A percentile compares a stretch with the other conserved stretches of the same genome.
Conservation (phyloP, 192 early-diverging fungal genomes). For the Coemansia brasiliensis region DNA sequence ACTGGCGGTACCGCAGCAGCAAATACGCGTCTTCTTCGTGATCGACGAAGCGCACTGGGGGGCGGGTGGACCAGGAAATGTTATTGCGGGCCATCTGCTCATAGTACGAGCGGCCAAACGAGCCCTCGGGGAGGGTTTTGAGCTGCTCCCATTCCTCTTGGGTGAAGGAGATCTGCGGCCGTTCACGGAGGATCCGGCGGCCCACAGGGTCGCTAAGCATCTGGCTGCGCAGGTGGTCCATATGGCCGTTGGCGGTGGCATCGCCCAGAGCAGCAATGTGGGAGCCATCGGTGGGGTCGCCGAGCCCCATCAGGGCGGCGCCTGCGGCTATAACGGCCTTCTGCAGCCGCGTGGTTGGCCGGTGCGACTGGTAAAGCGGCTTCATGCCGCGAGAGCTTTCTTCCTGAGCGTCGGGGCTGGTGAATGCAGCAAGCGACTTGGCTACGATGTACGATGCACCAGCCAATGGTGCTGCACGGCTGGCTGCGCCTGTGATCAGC, state of each 20-base stretch:
- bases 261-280: constrained; percentile 72
- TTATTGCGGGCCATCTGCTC: constrained; percentile 76
- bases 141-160: constrained; percentile 70
- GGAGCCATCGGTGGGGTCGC: constrained; percentile 67
- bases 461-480: constrained; percentile 25
- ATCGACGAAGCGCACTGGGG: constrained; percentile 82
- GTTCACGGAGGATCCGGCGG: constrained; percentile 77
- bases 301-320: constrained; percentile 73
- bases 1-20: constrained; percentile 89
- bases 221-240: constrained; percentile 68
- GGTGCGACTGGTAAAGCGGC: constrained; percentile 63
- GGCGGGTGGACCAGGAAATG: constrained; percentile 80
- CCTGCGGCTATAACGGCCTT: constrained; percentile 67
- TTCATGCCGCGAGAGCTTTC: constrained; percentile 29
- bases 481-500: constrained; percentile 19
- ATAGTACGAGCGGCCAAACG: constrained; percentile 87
- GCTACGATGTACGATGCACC: constrained; percentile 26
- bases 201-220: constrained; percentile 79
- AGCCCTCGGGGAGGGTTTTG: constrained; percentile 59
- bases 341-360: constrained; percentile 65
- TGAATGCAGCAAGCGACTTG: constrained; percentile 45
- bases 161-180: constrained; percentile 73
- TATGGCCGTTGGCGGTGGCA: constrained; percentile 71
- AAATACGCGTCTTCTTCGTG: constrained; percentile 92
- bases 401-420: constrained; percentile 46